Evolutionary conservation across 2,329 filamentous ascomycete genomes (phyloP).

Genomic region (Cadophora sp.): DNA sequence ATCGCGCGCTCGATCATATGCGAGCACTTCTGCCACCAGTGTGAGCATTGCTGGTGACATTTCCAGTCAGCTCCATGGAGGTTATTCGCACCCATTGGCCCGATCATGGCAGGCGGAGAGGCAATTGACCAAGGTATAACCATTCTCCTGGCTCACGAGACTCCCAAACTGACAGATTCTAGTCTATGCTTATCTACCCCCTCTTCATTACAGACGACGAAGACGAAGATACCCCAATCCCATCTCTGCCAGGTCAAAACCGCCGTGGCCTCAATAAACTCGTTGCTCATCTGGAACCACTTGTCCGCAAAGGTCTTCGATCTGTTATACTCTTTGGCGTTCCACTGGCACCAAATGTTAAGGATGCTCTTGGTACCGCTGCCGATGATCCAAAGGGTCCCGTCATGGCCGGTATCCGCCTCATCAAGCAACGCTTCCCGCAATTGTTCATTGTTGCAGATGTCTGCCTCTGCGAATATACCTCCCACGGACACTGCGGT

Average conservation of each 20-base stretch:
- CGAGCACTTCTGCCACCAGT: conserved; percentile 71
- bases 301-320: conserved; percentile 87
- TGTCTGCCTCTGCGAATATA: conserved; percentile 98
- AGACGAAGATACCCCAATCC: conserved; percentile 88
- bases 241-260: conserved; percentile 88
- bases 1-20: conserved; percentile 69
- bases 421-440: conserved; percentile 85
- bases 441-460: conserved; percentile 90
- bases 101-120: conserved; percentile 84
- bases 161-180: conserved; percentile 2
- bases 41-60: conserved; percentile 78
- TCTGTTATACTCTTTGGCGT: conserved; percentile 98
- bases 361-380: conserved; percentile 89
- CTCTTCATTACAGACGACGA: conserved; percentile 95
- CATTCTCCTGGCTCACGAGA: background rate
- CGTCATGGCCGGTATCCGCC: conserved; percentile 84
- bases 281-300: conserved; percentile 81
- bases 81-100: conserved; percentile 81
- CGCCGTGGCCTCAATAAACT: conserved; percentile 88
- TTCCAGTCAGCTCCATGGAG: conserved; percentile 82
- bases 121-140: conserved; percentile 79
- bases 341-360: conserved; percentile 78
- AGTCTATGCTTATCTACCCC: conserved; percentile 99
- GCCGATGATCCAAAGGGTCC: conserved; percentile 94
- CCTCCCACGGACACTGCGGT: conserved; percentile 95